Percentiles rank a stretch among this genome's conserved stretches.
phyloP scores from a whole-genome alignment of 2,329 filamentous ascomycete genomes.

The Chrysosporium keratinophilum region DNA sequence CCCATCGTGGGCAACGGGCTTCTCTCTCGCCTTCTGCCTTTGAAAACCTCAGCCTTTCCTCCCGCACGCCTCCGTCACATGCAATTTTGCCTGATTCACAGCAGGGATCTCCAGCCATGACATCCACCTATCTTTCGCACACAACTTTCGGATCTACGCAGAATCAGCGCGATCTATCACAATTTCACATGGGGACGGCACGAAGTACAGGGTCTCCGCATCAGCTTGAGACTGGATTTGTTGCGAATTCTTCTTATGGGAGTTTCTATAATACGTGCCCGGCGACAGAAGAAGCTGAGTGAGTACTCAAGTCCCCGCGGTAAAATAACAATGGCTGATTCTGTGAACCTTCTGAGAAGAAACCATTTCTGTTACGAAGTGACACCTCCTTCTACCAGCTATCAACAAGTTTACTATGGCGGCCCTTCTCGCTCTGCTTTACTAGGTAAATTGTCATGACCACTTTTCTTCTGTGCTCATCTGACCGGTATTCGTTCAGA shows the following conservation, averaged over 20 bases:
- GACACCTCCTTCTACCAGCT: neutral
- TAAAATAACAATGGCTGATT: neutral
- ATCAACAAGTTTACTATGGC: neutral
- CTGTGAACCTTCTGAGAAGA: neutral
- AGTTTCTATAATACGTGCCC: neutral
- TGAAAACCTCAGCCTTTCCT: constrained; percentile 12
- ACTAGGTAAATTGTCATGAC: constrained; percentile 7
- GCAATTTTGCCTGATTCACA: constrained; percentile 7
- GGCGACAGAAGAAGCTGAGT: neutral
- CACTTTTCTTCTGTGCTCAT: neutral
- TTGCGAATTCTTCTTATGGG: neutral
- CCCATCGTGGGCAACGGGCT: constrained; percentile 3
- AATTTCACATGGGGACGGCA: constrained; percentile 6
- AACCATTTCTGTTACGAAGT: constrained; percentile 7
- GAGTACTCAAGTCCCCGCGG: neutral
- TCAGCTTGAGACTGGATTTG: constrained; percentile 4
- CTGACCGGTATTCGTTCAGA: constrained; percentile 6
- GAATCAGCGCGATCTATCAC: neutral
- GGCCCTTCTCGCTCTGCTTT: constrained; percentile 5
- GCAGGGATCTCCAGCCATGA: constrained; percentile 8
- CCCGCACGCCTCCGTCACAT: constrained; percentile 13
- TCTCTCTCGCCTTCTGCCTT: constrained; percentile 10
- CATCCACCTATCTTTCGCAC: constrained; percentile 6
- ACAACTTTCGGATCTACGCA: constrained; percentile 1
- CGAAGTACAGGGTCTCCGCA: constrained; percentile 1